Evolutionary conservation across 352 stramenopile species (phyloP).

Genomic region (Phytophthora pistaciae): DNA sequence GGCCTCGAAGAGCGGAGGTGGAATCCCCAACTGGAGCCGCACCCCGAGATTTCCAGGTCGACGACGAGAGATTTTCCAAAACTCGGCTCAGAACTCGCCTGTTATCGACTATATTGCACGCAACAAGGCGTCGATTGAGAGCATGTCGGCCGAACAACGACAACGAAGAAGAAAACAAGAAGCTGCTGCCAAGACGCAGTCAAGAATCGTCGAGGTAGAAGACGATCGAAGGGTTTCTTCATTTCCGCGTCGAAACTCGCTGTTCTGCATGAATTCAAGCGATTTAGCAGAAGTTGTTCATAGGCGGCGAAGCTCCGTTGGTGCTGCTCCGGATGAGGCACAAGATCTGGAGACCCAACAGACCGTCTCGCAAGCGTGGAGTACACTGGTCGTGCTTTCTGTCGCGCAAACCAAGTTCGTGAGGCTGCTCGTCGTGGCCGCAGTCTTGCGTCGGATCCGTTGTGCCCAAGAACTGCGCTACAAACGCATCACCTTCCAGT

Average conservation of each 20-base stretch:
- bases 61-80: conserved; percentile 21
- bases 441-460: conserved; percentile 33
- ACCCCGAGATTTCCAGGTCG: conserved; percentile 44
- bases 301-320: conserved; percentile 4
- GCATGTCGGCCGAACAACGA: conserved; percentile 36
- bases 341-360: not conserved
- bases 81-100: conserved; percentile 2
- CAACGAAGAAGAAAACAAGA: conserved; percentile 19
- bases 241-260: conserved; percentile 44
- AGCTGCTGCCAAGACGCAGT: not conserved
- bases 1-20: conserved; percentile 21
- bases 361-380: conserved; percentile 40
- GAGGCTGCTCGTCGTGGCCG: conserved; percentile 33
- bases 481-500: conserved; percentile 43
- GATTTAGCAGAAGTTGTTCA: not conserved
- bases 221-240: not conserved
- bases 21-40: conserved; percentile 54
- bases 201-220: not conserved
- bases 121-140: conserved; percentile 41
- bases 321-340: not conserved
- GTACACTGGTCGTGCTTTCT: conserved; percentile 48
- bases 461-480: conserved; percentile 37
- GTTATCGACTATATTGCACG: conserved; percentile 38
- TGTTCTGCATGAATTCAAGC: conserved; percentile 28
- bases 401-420: conserved; percentile 51